phyloP scores from a whole-genome alignment of 2,329 filamentous ascomycete genomes.

The Tolypocladium endophyticum region DNA sequence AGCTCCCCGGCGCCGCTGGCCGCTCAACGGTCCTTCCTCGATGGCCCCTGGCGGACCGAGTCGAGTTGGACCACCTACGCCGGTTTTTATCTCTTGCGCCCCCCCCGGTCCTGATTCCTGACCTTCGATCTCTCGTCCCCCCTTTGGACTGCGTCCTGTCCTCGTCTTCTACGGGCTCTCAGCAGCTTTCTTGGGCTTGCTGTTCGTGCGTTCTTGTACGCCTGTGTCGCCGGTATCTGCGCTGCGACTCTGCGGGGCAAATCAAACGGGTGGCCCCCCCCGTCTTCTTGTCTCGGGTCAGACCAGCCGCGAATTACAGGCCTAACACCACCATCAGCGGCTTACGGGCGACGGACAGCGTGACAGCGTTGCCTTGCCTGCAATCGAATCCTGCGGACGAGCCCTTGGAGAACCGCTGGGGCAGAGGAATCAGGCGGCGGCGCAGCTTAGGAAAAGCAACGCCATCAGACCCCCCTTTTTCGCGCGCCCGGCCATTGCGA shows the following conservation, averaged over 20 bases:
- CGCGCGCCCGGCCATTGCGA: background rate
- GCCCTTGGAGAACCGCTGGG: background rate
- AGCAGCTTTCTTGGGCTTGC: background rate
- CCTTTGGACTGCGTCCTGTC: background rate
- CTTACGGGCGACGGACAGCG: background rate
- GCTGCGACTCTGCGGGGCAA: slow-evolving; percentile 1
- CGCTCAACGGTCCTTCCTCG: background rate
- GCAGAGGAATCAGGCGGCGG: background rate
- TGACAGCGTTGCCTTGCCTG: background rate
- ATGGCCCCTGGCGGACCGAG: background rate
- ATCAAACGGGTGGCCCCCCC: background rate
- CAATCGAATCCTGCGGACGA: background rate
- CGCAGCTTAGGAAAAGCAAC: background rate
- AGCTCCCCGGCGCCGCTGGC: background rate
- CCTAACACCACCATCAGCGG: background rate
- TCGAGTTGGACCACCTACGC: background rate
- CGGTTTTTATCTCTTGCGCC: background rate
- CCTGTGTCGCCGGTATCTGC: background rate
- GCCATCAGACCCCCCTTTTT: background rate
- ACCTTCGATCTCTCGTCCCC: background rate
- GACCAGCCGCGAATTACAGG: background rate
- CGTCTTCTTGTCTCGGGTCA: slow-evolving; percentile 4
- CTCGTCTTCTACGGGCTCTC: background rate
- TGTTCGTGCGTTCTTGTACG: background rate
- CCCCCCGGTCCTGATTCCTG: background rate